Conservation (phyloP, 1,139 yeast species). For the Taiozyma sp. region DNA sequence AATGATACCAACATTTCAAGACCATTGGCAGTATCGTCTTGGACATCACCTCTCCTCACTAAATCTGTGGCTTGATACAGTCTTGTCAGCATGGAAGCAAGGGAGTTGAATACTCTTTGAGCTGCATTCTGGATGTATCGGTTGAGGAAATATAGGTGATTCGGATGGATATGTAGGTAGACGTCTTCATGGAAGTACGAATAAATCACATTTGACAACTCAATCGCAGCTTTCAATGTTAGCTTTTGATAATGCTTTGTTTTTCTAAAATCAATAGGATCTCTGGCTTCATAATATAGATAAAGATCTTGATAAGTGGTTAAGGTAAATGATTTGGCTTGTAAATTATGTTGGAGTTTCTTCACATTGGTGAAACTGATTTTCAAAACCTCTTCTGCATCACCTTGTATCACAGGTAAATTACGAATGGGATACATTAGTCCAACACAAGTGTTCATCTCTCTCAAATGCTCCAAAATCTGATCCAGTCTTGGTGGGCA, state of each 20-base stretch:
- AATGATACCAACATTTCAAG: constrained; percentile 4
- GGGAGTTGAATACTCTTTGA: constrained; percentile 13
- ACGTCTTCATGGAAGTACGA: constrained; percentile 11
- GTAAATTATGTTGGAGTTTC: constrained; percentile 13
- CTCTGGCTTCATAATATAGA: constrained; percentile 17
- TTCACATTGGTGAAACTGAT: constrained; percentile 12
- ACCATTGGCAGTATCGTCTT: background rate
- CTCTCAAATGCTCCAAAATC: constrained; percentile 9
- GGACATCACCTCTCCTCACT: constrained; percentile 13
- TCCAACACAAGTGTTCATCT: constrained; percentile 13
- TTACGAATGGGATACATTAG: constrained; percentile 13
- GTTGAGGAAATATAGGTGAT: constrained; percentile 13
- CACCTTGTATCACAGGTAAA: constrained; percentile 4
- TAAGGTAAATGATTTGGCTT: constrained; percentile 13
- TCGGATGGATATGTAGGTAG: constrained; percentile 5
- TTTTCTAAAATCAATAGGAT: constrained; percentile 10
- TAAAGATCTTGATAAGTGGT: constrained; percentile 17
- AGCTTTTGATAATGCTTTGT: constrained; percentile 7
- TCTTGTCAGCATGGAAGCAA: constrained; percentile 13
- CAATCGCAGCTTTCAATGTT: constrained; percentile 5
- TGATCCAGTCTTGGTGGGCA: constrained; percentile 14
- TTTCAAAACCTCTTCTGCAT: constrained; percentile 1
- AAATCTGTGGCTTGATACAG: constrained; percentile 19
- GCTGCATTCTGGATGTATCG: constrained; percentile 16
- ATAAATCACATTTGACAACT: constrained; percentile 13